These are phyloP conservation scores for Asterochloris erici DNA, from an alignment of 139 green algal genomes.

Conservation along the genomic window DNA sequence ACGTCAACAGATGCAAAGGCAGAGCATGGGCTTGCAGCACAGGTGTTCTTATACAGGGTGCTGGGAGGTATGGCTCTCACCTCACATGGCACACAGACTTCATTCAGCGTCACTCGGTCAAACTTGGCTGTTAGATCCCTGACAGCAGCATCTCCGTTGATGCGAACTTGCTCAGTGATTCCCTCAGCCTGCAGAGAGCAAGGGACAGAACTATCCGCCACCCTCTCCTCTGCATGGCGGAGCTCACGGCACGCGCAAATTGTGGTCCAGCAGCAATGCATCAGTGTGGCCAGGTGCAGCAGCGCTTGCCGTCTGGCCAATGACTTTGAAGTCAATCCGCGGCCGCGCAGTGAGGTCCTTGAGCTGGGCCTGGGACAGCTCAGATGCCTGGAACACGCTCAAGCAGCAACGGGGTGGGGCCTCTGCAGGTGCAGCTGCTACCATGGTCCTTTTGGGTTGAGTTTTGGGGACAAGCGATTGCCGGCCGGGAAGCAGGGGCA, in stretches of 20 bases:
- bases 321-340: conserved; percentile 88
- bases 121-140: conserved; percentile 88
- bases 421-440: no score
- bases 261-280: neutral
- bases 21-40: neutral
- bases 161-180: conserved; percentile 86
- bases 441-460: no score
- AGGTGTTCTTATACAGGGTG: neutral
- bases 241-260: no score
- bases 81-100: conserved; percentile 72
- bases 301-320: conserved; percentile 68
- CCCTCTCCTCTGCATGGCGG: neutral
- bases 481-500: no score
- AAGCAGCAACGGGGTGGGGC: no score
- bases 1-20: neutral
- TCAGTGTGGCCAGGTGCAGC: neutral
- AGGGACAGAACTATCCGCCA: neutral
- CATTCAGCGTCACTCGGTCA: conserved; percentile 73
- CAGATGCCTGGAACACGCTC: no score
- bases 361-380: conserved; percentile 24
- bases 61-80: conserved; percentile 29
- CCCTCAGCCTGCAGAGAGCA: conserved; percentile 66
- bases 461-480: no score
- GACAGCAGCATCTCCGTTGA: conserved; percentile 87
- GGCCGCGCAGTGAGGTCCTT: conserved; percentile 58